A percentile compares a stretch with the other conserved stretches of the same genome.
Conservation (phyloP, 78 protist species). For the Dictyostelium discoideum region DNA sequence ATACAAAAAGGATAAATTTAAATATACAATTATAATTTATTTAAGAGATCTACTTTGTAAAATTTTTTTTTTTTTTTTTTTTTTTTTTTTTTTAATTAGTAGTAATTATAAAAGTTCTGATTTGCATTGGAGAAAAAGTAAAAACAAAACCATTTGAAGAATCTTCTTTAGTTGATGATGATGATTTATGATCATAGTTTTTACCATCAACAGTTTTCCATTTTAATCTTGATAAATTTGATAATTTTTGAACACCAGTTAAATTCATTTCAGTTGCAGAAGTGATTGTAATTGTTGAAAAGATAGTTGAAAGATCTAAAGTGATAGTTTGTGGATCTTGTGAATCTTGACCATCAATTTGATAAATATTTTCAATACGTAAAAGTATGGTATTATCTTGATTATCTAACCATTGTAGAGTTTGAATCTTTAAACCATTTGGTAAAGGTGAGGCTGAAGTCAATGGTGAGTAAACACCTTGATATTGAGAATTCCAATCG, state of each 20-base stretch:
- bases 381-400: not conserved
- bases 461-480: constrained; percentile 34
- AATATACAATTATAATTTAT: not conserved
- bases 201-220: constrained; percentile 38
- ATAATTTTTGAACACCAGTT: constrained; percentile 26
- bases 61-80: not conserved
- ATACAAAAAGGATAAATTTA: not conserved
- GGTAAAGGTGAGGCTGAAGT: not conserved
- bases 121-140: constrained; percentile 59
- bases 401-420: constrained; percentile 53
- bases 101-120: constrained; percentile 72
- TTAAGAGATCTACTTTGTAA: not conserved
- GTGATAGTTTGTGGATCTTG: constrained; percentile 12
- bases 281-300: not conserved
- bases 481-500: constrained; percentile 6
- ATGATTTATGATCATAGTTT: not conserved
- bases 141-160: not conserved
- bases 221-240: constrained; percentile 18
- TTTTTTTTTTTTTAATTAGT: not conserved
- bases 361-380: constrained; percentile 62
- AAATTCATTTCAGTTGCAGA: constrained; percentile 76
- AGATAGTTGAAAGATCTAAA: not conserved
- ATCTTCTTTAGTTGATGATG: not conserved
- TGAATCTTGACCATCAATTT: constrained; percentile 36
- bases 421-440: constrained; percentile 26